phyloP scores from a whole-genome alignment of 176 grass and related monocot genomes.

The Hordeum marinum region DNA sequence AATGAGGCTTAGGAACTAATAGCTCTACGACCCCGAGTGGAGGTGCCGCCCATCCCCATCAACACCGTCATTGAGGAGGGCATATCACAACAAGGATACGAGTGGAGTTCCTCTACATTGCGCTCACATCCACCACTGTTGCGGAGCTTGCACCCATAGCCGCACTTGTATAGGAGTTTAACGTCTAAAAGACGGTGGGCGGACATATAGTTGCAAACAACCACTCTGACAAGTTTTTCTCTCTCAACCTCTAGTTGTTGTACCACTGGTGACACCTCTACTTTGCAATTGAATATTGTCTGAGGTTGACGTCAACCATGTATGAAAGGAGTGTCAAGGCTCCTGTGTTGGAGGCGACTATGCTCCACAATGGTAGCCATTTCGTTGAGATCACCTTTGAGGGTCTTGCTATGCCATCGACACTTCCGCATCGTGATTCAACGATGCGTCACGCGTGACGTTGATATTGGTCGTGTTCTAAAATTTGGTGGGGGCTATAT shows the following conservation, averaged over 20 bases:
- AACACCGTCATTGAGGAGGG: too few relatives aligned
- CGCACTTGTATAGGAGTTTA: too few relatives aligned
- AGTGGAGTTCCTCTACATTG: too few relatives aligned
- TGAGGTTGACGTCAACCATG: background rate
- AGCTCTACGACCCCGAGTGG: background rate
- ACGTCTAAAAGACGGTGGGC: too few relatives aligned
- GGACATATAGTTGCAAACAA: too few relatives aligned
- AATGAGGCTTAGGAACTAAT: background rate
- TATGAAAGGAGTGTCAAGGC: background rate
- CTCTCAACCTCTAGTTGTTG: background rate
- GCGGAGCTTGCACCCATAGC: background rate
- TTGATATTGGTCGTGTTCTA: too few relatives aligned
- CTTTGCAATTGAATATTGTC: background rate
- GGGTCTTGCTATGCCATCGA: background rate
- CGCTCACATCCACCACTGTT: background rate
- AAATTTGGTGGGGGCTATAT: too few relatives aligned
- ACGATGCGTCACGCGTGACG: background rate
- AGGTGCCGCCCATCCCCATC: background rate
- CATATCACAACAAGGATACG: too few relatives aligned
- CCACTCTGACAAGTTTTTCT: background rate
- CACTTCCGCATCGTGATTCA: background rate
- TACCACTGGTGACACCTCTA: too few relatives aligned
- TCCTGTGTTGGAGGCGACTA: background rate
- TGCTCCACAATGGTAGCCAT: background rate
- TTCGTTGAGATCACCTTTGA: background rate